phyloP scores from a whole-genome alignment of 2,329 filamentous ascomycete genomes.

The Pseudocercospora vitis region DNA sequence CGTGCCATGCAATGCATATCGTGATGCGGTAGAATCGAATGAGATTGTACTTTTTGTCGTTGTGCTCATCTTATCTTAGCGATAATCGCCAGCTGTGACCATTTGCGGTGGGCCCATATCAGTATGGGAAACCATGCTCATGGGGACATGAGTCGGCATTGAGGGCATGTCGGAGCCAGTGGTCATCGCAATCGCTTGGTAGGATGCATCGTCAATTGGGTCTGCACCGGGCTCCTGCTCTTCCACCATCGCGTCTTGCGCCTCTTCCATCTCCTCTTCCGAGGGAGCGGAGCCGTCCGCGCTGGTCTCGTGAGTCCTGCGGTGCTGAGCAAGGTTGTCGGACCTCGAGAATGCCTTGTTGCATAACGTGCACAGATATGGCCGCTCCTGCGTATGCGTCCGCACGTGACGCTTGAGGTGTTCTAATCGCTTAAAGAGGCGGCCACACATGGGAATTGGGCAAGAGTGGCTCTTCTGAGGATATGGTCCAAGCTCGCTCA shows the following conservation, averaged over 20 bases:
- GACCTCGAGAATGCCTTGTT: slow-evolving; percentile 98
- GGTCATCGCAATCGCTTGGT: slow-evolving; percentile 33
- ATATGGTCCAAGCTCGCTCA: slow-evolving; percentile 95
- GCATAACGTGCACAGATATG: slow-evolving; percentile 96
- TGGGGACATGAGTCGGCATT: slow-evolving; percentile 39
- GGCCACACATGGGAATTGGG: slow-evolving; percentile 96
- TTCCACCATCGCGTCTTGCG: slow-evolving; percentile 79
- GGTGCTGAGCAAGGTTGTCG: slow-evolving; percentile 95
- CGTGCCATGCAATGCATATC: slow-evolving; percentile 13
- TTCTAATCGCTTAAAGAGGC: slow-evolving; percentile 97
- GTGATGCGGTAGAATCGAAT: slow-evolving; percentile 13
- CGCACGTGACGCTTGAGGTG: slow-evolving; percentile 99
- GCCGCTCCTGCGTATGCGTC: slow-evolving; percentile 98
- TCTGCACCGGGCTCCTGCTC: slow-evolving; percentile 57
- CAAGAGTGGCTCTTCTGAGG: slow-evolving; percentile 98
- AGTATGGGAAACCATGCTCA: slow-evolving; percentile 36
- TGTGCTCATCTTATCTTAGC: slow-evolving; percentile 19
- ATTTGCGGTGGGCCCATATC: slow-evolving; percentile 46
- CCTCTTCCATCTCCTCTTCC: slow-evolving; percentile 85
- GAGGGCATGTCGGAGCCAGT: slow-evolving; percentile 34
- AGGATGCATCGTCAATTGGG: slow-evolving; percentile 27
- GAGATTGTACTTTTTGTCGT: slow-evolving; percentile 11
- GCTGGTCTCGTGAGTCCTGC: slow-evolving; percentile 77
- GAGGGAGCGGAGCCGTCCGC: slow-evolving; percentile 63
- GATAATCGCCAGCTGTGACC: slow-evolving; percentile 48